Conservation (phyloP, 495 filamentous ascomycete species). For the Darksidea phi region DNA sequence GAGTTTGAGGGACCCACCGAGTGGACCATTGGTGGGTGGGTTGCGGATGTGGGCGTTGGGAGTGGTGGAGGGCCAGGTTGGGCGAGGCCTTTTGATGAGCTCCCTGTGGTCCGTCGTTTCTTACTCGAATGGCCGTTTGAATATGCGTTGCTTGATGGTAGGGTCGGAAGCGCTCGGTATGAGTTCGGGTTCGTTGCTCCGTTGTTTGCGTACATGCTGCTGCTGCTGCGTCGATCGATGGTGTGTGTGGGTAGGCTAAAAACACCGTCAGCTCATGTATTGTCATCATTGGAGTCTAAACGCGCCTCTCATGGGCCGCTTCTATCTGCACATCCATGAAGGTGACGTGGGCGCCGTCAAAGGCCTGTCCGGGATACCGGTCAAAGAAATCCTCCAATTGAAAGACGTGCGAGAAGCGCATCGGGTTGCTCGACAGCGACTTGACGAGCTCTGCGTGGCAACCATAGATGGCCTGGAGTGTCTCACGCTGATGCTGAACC, state of each 20-base stretch:
- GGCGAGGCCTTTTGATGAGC: conserved; percentile 10
- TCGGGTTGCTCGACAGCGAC: conserved; percentile 61
- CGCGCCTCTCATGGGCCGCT: conserved; percentile 36
- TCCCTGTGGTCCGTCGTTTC: conserved; percentile 24
- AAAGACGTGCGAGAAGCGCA: conserved; percentile 73
- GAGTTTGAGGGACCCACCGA: background rate
- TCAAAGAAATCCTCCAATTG: conserved; percentile 86
- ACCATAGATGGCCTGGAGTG: conserved; percentile 68
- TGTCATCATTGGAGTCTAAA: background rate
- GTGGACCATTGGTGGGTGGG: conserved; percentile 4
- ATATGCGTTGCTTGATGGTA: conserved; percentile 11
- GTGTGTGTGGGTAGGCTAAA: conserved; percentile 29
- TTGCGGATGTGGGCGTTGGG: conserved; percentile 29
- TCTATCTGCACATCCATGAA: conserved; percentile 42
- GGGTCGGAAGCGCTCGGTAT: conserved; percentile 2
- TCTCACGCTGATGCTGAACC: conserved; percentile 75
- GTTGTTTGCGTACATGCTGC: conserved; percentile 28
- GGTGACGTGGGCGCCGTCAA: conserved; percentile 57
- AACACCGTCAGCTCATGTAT: conserved; percentile 9
- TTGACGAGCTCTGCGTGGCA: conserved; percentile 74
- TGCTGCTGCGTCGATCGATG: conserved; percentile 33
- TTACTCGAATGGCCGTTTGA: conserved; percentile 25
- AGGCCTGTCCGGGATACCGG: conserved; percentile 59
- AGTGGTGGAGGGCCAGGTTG: background rate
- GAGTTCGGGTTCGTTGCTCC: conserved; percentile 14